Conservation (phyloP, 208 protist species). For the Acanthamoeba lenticulata region DNA sequence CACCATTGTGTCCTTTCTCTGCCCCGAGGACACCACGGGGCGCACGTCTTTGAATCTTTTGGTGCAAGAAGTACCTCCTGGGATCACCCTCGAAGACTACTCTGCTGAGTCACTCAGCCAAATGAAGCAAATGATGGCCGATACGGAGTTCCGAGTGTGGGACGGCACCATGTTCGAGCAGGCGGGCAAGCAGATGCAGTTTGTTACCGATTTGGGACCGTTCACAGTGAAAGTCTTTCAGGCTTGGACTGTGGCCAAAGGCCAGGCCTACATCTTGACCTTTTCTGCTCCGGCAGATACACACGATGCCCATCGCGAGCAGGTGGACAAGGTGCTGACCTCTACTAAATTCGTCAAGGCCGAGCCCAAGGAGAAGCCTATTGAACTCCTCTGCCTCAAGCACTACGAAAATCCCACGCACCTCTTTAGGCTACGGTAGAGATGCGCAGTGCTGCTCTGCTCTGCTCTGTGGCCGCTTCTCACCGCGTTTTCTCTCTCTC, state of each 20-base stretch:
- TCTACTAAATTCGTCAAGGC: conserved; percentile 35
- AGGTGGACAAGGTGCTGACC: not conserved
- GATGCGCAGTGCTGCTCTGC: too few relatives aligned
- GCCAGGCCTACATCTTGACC: conserved; percentile 41
- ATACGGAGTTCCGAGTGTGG: conserved; percentile 12
- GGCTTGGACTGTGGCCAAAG: conserved; percentile 23
- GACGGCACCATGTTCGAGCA: not conserved
- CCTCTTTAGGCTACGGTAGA: not conserved
- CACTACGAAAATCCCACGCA: conserved; percentile 28
- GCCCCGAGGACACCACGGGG: not conserved
- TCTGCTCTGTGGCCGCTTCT: not conserved
- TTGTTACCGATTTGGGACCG: not conserved
- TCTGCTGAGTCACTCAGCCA: not conserved
- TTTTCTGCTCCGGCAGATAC: not conserved
- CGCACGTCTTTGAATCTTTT: not conserved
- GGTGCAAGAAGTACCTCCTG: not conserved
- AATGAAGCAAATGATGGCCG: conserved; percentile 45
- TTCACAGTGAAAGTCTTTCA: conserved; percentile 45
- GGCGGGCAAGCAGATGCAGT: not conserved
- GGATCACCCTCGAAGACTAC: conserved; percentile 18
- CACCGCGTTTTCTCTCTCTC: not conserved
- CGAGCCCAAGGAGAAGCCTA: conserved; percentile 36
- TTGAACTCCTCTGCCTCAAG: conserved; percentile 21
- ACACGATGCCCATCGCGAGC: not conserved
- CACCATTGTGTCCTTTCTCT: conserved; percentile 33